Conservation (phyloP, 768 basidiomycete species). For the Naematelia encephala region DNA sequence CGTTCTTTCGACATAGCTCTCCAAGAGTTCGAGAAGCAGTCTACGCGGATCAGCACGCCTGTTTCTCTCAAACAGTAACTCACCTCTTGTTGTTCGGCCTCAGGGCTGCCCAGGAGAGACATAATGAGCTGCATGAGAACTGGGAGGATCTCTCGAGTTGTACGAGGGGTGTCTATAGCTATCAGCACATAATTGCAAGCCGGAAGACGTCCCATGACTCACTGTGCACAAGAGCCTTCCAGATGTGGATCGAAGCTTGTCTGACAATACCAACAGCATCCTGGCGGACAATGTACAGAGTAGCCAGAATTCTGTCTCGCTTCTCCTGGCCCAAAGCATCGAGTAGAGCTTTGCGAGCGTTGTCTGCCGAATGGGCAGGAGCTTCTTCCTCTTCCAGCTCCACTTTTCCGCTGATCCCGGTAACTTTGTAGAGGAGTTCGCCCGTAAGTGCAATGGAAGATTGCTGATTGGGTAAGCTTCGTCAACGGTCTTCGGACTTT, state of each 20-base stretch:
- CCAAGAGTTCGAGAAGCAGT: slow-evolving; percentile 81
- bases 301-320: slow-evolving; percentile 83
- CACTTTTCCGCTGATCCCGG: slow-evolving; percentile 87
- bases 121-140: slow-evolving; percentile 77
- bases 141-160: slow-evolving; percentile 75
- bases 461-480: no score
- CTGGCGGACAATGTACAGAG: slow-evolving; percentile 87
- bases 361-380: slow-evolving; percentile 67
- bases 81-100: slow-evolving; percentile 87
- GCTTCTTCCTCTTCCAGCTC: slow-evolving; percentile 64
- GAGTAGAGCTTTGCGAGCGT: slow-evolving; percentile 76
- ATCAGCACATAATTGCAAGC: not conserved
- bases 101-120: slow-evolving; percentile 68
- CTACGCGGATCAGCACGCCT: slow-evolving; percentile 51
- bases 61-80: slow-evolving; percentile 2
- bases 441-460: slow-evolving; percentile 94
- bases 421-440: slow-evolving; percentile 91
- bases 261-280: slow-evolving; percentile 85
- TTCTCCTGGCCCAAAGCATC: slow-evolving; percentile 85
- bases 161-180: slow-evolving; percentile 55
- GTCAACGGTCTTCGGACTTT: no score
- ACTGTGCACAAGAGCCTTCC: slow-evolving; percentile 98
- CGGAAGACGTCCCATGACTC: slow-evolving; percentile 24
- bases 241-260: slow-evolving; percentile 88
- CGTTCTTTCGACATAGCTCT: slow-evolving; percentile 91